Evolutionary conservation across 768 basidiomycete genomes (phyloP).

Genomic region (Psilocybe azurescens): DNA sequence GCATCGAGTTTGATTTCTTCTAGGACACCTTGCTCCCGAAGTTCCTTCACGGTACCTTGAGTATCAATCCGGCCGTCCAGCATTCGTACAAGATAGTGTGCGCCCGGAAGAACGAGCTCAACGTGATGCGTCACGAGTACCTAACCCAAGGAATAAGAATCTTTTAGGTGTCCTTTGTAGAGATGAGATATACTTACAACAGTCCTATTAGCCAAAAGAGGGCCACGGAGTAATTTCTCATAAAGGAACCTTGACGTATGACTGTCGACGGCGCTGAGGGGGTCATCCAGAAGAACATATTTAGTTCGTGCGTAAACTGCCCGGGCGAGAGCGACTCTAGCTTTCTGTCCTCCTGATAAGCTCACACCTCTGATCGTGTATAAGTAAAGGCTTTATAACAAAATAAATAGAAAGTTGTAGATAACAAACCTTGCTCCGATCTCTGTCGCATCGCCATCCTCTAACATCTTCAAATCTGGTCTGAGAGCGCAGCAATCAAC

Average conservation of each 20-base stretch:
- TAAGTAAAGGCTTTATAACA: neutral
- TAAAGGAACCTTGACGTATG: conserved; percentile 39
- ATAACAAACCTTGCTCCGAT: conserved; percentile 68
- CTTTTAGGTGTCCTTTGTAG: neutral
- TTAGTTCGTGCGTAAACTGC: conserved; percentile 78
- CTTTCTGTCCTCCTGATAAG: conserved; percentile 84
- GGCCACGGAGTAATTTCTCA: conserved; percentile 35
- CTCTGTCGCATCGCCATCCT: conserved; percentile 87
- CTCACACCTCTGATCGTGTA: conserved; percentile 60
- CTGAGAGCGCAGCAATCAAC: conserved; percentile 85
- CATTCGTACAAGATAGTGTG: conserved; percentile 77
- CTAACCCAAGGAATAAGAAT: conserved; percentile 31
- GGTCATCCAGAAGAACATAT: conserved; percentile 81
- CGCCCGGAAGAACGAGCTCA: conserved; percentile 80
- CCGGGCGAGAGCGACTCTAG: conserved; percentile 82
- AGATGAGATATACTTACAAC: conserved; percentile 27
- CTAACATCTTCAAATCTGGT: conserved; percentile 82
- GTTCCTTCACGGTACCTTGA: conserved; percentile 71
- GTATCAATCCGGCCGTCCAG: conserved; percentile 82
- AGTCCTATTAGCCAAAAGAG: conserved; percentile 35
- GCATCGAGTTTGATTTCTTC: conserved; percentile 37
- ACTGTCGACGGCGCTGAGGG: conserved; percentile 75
- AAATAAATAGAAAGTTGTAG: neutral
- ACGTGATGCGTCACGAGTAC: conserved; percentile 85
- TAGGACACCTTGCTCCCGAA: conserved; percentile 55